These are phyloP conservation scores for Cryptosporidium sp. DNA, from an alignment of 169 alveolate species.

Conservation along the genomic window DNA sequence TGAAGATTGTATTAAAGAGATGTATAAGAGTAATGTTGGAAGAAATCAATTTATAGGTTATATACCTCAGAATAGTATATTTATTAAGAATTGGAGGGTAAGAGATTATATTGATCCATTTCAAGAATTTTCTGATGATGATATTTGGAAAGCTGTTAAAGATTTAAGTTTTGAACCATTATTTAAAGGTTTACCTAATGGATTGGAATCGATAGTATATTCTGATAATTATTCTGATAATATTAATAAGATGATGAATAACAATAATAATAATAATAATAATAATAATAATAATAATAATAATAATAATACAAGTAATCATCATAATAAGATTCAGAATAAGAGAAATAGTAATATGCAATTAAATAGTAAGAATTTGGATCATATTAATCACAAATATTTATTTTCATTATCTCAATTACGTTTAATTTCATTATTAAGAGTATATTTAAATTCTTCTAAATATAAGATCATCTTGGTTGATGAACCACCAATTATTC, in stretches of 20 bases:
- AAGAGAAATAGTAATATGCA: not conserved
- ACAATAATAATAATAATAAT: not conserved
- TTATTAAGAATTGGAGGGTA: slow-evolving; percentile 60
- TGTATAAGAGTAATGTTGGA: not conserved
- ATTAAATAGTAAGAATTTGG: not conserved
- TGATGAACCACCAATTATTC: slow-evolving; percentile 62
- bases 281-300: not conserved
- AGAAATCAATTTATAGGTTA: slow-evolving; percentile 35
- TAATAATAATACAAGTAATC: too few relatives aligned
- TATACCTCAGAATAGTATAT: slow-evolving; percentile 56
- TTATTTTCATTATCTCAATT: slow-evolving; percentile 50
- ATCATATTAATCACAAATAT: not conserved
- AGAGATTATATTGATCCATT: slow-evolving; percentile 71
- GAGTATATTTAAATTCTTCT: slow-evolving; percentile 56
- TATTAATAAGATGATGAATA: not conserved
- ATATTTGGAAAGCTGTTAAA: slow-evolving; percentile 48
- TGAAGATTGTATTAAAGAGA: not conserved
- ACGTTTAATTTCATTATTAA: slow-evolving; percentile 31
- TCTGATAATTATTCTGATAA: slow-evolving; percentile 26
- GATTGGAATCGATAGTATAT: slow-evolving; percentile 45
- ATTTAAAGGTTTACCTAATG: slow-evolving; percentile 38
- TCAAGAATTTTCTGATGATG: slow-evolving; percentile 21
- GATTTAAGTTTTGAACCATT: slow-evolving; percentile 42
- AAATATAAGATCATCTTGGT: slow-evolving; percentile 22
- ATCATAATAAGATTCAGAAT: not conserved